Percentiles rank a stretch among this genome's conserved stretches.
Conservation (phyloP, 805 yeast species). For the Starmerella etchellsii region DNA sequence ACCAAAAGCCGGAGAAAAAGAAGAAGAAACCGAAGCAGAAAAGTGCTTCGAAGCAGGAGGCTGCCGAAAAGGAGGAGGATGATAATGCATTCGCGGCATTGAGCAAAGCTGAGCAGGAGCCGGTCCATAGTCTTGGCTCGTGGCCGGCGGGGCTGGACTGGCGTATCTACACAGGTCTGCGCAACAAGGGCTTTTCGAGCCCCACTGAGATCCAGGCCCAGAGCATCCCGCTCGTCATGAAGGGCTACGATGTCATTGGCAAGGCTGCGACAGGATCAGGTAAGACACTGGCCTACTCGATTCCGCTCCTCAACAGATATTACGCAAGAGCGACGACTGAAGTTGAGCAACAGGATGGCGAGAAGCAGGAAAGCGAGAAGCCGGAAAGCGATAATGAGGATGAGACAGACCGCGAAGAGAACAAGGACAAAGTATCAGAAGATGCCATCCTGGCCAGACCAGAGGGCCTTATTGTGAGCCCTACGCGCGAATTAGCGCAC, state of each 20-base stretch:
- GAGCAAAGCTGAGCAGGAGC: slow-evolving; percentile 13
- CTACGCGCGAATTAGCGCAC: slow-evolving; percentile 92
- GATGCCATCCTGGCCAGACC: slow-evolving; percentile 5
- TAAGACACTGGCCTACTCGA: slow-evolving; percentile 89
- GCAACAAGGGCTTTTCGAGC: slow-evolving; percentile 40
- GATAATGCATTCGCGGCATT: slow-evolving; percentile 11
- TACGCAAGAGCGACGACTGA: background rate
- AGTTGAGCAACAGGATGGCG: background rate
- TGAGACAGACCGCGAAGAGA: background rate
- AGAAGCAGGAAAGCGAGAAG: background rate
- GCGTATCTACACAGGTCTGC: slow-evolving; percentile 46
- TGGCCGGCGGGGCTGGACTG: slow-evolving; percentile 31
- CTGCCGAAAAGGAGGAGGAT: slow-evolving; percentile 4
- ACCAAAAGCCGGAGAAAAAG: slow-evolving; percentile 14
- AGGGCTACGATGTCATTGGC: slow-evolving; percentile 76
- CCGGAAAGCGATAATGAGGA: background rate
- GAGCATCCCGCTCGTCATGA: slow-evolving; percentile 60
- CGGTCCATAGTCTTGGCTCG: slow-evolving; percentile 23
- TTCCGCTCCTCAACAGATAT: slow-evolving; percentile 71
- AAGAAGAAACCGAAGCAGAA: background rate
- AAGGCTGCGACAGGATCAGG: slow-evolving; percentile 98
- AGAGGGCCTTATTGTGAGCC: slow-evolving; percentile 69
- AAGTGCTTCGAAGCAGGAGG: background rate
- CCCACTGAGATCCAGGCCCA: slow-evolving; percentile 80
- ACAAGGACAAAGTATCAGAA: background rate